These are phyloP conservation scores for Backusella sp. DNA, from an alignment of 192 early-diverging fungal species.

Conservation along the genomic window DNA sequence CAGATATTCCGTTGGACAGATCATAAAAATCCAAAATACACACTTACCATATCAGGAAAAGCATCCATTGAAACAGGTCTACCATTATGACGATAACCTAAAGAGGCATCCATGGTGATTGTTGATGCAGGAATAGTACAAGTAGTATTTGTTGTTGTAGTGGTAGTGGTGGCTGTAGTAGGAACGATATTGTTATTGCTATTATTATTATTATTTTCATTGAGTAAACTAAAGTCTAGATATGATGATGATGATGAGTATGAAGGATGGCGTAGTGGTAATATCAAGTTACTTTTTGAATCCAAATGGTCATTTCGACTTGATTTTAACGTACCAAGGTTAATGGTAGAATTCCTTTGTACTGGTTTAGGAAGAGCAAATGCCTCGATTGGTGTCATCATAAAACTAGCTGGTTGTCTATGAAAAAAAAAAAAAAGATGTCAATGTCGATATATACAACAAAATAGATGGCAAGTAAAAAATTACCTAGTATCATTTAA, in stretches of 20 bases:
- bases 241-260: not conserved
- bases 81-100: not conserved
- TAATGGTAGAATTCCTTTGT: not conserved
- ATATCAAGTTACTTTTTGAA: not conserved
- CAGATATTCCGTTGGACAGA: not conserved
- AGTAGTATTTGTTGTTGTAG: not conserved
- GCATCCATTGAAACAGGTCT: slow-evolving; percentile 24
- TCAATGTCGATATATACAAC: slow-evolving; percentile 29
- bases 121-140: not conserved
- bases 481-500: slow-evolving; percentile 23
- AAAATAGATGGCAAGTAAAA: not conserved
- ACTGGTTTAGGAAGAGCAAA: slow-evolving; percentile 31
- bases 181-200: not conserved
- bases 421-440: slow-evolving; percentile 15
- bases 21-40: slow-evolving; percentile 37
- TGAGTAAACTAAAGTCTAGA: not conserved
- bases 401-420: slow-evolving; percentile 19
- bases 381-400: slow-evolving; percentile 18
- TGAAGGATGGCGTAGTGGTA: not conserved
- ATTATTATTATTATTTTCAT: not conserved
- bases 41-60: slow-evolving; percentile 50
- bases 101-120: not conserved
- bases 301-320: not conserved
- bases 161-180: not conserved
- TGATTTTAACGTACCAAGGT: not conserved